Percentiles rank a stretch among this genome's conserved stretches.
Conservation (phyloP, 176 grass and related monocot genomes). For the Carex myosuroides region DNA sequence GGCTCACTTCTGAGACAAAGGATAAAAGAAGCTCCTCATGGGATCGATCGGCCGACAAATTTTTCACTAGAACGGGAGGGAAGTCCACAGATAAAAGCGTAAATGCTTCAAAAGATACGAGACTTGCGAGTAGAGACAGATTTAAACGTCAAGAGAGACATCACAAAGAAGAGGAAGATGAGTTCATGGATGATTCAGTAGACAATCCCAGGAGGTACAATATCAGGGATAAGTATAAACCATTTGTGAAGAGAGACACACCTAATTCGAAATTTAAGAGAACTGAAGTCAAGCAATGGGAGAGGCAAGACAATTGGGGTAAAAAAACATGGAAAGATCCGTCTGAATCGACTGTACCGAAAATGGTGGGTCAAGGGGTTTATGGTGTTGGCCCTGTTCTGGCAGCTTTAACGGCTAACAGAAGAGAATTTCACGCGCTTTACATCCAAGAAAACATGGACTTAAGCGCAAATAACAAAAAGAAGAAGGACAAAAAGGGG, state of each 20-base stretch:
- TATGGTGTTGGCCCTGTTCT: conserved; percentile 80
- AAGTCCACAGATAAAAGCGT: not conserved
- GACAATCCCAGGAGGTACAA: conserved; percentile 55
- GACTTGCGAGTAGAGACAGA: conserved; percentile 13
- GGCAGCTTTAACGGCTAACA: conserved; percentile 56
- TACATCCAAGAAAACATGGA: conserved; percentile 85
- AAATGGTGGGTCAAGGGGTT: conserved; percentile 70
- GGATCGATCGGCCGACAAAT: conserved; percentile 69
- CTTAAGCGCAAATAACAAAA: conserved; percentile 73
- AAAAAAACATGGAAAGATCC: conserved; percentile 70
- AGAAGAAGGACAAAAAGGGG: conserved; percentile 91
- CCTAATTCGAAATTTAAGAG: conserved; percentile 36
- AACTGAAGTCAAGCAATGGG: conserved; percentile 52
- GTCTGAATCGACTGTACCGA: conserved; percentile 53
- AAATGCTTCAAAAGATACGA: not conserved
- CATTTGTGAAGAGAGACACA: conserved; percentile 14
- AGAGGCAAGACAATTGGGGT: conserved; percentile 70
- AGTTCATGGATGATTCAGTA: conserved; percentile 27
- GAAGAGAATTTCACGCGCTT: conserved; percentile 80
- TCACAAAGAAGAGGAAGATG: conserved; percentile 12
- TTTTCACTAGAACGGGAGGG: conserved; percentile 44
- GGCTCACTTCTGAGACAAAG: conserved; percentile 12
- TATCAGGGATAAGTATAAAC: conserved; percentile 44
- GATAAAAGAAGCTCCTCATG: conserved; percentile 50
- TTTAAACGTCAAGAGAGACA: conserved; percentile 8